These are phyloP conservation scores for Triangularia setosa DNA, from an alignment of 2,329 filamentous ascomycete species.

Conservation along the genomic window DNA sequence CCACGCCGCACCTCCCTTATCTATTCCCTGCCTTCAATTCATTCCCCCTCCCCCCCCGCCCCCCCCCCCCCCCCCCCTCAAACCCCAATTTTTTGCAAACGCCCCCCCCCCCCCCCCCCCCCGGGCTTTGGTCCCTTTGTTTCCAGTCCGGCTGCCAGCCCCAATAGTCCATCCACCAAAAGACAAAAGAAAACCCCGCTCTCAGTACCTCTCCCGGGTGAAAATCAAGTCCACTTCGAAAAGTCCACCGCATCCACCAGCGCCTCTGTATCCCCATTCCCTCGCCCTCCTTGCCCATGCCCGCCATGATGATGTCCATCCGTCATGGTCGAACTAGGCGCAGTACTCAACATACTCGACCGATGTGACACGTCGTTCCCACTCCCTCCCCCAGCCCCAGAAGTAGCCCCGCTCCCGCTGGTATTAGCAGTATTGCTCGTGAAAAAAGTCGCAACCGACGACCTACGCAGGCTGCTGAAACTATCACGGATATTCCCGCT, in stretches of 20 bases:
- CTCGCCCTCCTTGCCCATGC: slow-evolving; percentile 25
- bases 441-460: slow-evolving; percentile 64
- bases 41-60: no score
- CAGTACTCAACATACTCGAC: slow-evolving; percentile 35
- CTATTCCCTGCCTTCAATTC: no score
- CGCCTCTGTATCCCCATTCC: slow-evolving; percentile 29
- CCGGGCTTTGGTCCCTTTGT: background rate
- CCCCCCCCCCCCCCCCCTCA: background rate
- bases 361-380: slow-evolving; percentile 51
- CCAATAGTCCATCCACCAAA: background rate
- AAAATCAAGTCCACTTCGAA: slow-evolving; percentile 43
- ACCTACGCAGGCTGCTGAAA: slow-evolving; percentile 55
- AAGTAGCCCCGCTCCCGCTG: background rate
- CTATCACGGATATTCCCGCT: slow-evolving; percentile 55
- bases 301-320: slow-evolving; percentile 48
- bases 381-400: slow-evolving; percentile 26
- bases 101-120: no score
- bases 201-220: background rate
- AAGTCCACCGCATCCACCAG: slow-evolving; percentile 48
- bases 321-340: slow-evolving; percentile 52
- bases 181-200: background rate
- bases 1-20: no score
- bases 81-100: background rate
- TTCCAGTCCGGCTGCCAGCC: background rate
- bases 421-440: slow-evolving; percentile 34